phyloP scores from a whole-genome alignment of 495 filamentous ascomycete species.

The Aspergillus ellipticus region DNA sequence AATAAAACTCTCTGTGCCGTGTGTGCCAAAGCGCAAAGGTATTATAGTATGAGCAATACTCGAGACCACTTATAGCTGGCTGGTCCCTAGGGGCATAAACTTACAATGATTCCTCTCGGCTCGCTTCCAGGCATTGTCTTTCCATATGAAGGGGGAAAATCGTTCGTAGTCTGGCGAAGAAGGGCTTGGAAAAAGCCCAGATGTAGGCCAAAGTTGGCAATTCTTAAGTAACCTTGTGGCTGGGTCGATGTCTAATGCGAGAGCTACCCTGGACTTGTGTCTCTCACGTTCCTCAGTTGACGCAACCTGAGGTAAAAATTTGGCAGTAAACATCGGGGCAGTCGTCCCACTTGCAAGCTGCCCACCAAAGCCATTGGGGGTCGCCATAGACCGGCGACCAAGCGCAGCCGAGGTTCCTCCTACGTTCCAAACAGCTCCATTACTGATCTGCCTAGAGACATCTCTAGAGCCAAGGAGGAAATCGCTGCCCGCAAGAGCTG shows the following conservation, averaged over 20 bases:
- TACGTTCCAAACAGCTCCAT: slow-evolving; percentile 76
- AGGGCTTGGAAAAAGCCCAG: slow-evolving; percentile 22
- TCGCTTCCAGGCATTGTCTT: slow-evolving; percentile 57
- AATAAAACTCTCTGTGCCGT: not conserved
- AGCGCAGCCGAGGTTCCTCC: slow-evolving; percentile 58
- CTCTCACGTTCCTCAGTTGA: slow-evolving; percentile 58
- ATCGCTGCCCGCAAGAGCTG: slow-evolving; percentile 10
- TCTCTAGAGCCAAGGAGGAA: slow-evolving; percentile 9
- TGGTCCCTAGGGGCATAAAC: slow-evolving; percentile 18
- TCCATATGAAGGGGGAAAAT: slow-evolving; percentile 47
- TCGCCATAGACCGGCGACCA: slow-evolving; percentile 37
- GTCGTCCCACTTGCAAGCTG: slow-evolving; percentile 66
- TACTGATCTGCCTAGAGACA: slow-evolving; percentile 48
- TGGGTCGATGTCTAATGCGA: slow-evolving; percentile 79
- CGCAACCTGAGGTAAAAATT: slow-evolving; percentile 56
- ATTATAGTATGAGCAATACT: not conserved
- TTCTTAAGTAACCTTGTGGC: slow-evolving; percentile 54
- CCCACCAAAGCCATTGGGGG: slow-evolving; percentile 60
- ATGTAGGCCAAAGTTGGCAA: slow-evolving; percentile 16
- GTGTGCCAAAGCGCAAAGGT: not conserved
- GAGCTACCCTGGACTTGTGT: slow-evolving; percentile 73
- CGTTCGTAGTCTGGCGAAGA: slow-evolving; percentile 31
- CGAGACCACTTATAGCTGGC: no score
- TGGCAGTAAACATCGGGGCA: slow-evolving; percentile 68
- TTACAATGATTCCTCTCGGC: slow-evolving; percentile 47